A percentile compares a stretch with the other conserved stretches of the same genome.
phyloP scores from a whole-genome alignment of 495 filamentous ascomycete genomes.

The Aspergillus diversus region DNA sequence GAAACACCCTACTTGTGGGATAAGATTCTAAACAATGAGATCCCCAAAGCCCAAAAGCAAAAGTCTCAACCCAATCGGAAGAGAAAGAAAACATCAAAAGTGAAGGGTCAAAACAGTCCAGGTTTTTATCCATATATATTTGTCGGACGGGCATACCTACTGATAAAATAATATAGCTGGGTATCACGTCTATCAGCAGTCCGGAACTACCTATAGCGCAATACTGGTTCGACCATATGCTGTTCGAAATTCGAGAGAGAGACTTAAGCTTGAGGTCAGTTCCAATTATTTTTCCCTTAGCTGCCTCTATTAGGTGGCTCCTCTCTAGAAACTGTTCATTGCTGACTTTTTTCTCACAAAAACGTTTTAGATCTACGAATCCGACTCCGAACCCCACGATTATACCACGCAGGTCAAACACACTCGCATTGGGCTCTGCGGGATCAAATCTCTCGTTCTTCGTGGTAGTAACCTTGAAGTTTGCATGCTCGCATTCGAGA shows the following conservation, averaged over 20 bases:
- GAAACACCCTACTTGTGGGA: conserved; percentile 53
- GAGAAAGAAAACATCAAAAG: not conserved
- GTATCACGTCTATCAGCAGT: not conserved
- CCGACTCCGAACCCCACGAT: conserved; percentile 44
- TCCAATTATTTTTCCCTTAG: not conserved
- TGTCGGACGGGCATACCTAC: not conserved
- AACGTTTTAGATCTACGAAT: conserved; percentile 54
- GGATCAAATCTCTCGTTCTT: conserved; percentile 36
- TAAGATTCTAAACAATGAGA: conserved; percentile 35
- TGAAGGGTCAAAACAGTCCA: not conserved
- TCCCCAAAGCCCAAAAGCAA: conserved; percentile 14
- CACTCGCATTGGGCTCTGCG: conserved; percentile 31
- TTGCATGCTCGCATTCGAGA: conserved; percentile 53
- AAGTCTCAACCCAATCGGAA: not conserved
- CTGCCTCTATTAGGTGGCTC: too few relatives aligned
- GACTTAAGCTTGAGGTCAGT: not conserved
- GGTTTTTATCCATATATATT: too few relatives aligned
- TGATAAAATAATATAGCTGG: not conserved
- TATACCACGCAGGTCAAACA: conserved; percentile 50
- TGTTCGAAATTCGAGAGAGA: not conserved
- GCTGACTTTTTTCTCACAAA: not conserved
- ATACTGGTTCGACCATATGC: not conserved
- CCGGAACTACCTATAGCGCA: not conserved
- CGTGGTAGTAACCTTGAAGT: conserved; percentile 31
- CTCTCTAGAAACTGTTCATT: too few relatives aligned